These are phyloP conservation scores for Arabidopsis arenosa DNA, from an alignment of 345 rosid species.

Conservation along the genomic window DNA sequence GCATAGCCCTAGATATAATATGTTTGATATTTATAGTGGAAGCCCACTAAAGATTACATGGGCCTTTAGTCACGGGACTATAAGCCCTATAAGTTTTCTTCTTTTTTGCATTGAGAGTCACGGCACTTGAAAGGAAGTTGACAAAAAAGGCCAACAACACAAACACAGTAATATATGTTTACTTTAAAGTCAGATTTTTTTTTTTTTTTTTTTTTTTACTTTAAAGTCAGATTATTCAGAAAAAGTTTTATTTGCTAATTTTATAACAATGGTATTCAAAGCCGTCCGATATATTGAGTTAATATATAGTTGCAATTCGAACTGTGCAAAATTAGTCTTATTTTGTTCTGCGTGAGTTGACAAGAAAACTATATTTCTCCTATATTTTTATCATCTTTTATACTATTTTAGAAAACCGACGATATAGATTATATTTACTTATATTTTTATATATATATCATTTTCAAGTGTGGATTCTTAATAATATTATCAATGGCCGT, in stretches of 20 bases:
- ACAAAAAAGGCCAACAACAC: neutral
- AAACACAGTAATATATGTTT: neutral
- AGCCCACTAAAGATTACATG: neutral
- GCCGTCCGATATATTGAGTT: neutral
- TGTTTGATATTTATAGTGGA: neutral
- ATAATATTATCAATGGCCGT: conserved; percentile 29
- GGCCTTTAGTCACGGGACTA: neutral
- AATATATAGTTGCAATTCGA: neutral
- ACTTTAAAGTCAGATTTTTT: neutral
- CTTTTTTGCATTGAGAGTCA: neutral
- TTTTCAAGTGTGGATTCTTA: neutral
- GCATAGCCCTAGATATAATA: neutral
- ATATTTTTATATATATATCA: too few relatives aligned
- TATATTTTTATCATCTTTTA: neutral
- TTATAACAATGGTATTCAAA: neutral
- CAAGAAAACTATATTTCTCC: neutral
- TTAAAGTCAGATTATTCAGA: neutral
- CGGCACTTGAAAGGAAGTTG: neutral
- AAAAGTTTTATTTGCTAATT: neutral
- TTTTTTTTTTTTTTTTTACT: too few relatives aligned
- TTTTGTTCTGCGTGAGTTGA: neutral
- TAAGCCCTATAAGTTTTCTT: neutral
- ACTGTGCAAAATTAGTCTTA: neutral
- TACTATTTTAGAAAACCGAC: neutral
- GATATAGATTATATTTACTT: neutral